Conservation (phyloP, 176 grass and related monocot species). For the Oryza punctata region DNA sequence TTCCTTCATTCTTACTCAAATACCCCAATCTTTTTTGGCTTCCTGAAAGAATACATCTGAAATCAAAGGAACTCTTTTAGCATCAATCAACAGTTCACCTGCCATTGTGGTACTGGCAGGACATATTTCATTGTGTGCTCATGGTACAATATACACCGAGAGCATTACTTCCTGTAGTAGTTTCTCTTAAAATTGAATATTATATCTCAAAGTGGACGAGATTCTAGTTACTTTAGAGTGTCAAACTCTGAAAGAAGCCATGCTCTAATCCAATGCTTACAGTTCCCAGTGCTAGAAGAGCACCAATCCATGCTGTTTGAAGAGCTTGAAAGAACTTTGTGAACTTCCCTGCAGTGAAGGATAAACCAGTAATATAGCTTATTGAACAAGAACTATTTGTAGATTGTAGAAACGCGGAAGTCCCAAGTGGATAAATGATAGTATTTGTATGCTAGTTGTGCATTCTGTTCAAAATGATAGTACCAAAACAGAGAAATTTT, state of each 20-base stretch:
- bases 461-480: conserved; percentile 10
- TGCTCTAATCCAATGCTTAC: conserved; percentile 59
- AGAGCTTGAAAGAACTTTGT: conserved; percentile 54
- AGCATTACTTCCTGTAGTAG: conserved; percentile 30
- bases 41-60: conserved; percentile 4
- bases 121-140: conserved; percentile 22
- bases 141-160: not conserved
- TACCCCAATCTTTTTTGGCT: not conserved
- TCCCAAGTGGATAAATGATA: not conserved
- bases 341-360: conserved; percentile 65
- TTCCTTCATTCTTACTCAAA: not conserved
- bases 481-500: not conserved
- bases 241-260: conserved; percentile 84
- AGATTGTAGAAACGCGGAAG: not conserved
- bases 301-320: conserved; percentile 49
- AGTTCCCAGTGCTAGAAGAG: conserved; percentile 69
- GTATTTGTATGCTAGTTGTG: conserved; percentile 5
- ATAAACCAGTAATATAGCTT: conserved; percentile 40
- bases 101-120: not conserved
- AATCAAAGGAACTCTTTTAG: conserved; percentile 27
- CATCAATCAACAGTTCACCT: conserved; percentile 29
- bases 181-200: conserved; percentile 37
- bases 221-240: conserved; percentile 55
- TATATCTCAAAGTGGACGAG: conserved; percentile 17
- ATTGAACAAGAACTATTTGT: conserved; percentile 18